phyloP scores from a whole-genome alignment of 164 flowering plant genomes.

The Chloranthus sessilifolius region DNA sequence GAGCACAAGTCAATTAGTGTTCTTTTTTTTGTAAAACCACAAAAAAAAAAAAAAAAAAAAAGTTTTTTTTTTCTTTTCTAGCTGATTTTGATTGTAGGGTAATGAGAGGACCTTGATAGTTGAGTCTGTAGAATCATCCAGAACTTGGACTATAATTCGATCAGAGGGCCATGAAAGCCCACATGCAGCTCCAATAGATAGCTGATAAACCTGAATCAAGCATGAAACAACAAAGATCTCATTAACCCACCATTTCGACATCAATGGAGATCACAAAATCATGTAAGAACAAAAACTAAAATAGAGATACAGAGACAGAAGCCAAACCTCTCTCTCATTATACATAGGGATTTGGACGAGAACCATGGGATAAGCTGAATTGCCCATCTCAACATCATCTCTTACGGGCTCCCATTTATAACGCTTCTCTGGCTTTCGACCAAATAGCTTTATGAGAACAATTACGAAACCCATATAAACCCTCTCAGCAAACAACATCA shows the following conservation, averaged over 20 bases:
- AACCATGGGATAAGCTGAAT: conserved; percentile 70
- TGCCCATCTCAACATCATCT: conserved; percentile 73
- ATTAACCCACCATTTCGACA: neutral
- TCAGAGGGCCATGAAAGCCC: conserved; percentile 93
- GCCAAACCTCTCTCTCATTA: conserved; percentile 71
- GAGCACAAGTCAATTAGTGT: no score
- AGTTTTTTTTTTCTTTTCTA: no score
- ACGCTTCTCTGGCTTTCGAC: conserved; percentile 83
- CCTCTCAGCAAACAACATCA: conserved; percentile 88
- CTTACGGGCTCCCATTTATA: conserved; percentile 73
- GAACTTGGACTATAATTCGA: conserved; percentile 74
- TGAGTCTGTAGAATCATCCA: conserved; percentile 84
- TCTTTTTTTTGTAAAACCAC: no score
- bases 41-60: no score
- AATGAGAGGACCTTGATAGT: conserved; percentile 47
- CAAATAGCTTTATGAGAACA: conserved; percentile 65
- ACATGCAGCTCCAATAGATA: conserved; percentile 88
- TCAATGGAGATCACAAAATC: neutral
- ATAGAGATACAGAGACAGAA: neutral
- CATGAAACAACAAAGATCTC: neutral
- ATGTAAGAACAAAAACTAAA: neutral
- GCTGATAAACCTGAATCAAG: conserved; percentile 62
- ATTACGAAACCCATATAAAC: conserved; percentile 91
- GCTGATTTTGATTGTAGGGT: neutral
- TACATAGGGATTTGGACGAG: conserved; percentile 91